Conservation (phyloP, 2,329 filamentous ascomycete genomes). For the Alternaria rosae region DNA sequence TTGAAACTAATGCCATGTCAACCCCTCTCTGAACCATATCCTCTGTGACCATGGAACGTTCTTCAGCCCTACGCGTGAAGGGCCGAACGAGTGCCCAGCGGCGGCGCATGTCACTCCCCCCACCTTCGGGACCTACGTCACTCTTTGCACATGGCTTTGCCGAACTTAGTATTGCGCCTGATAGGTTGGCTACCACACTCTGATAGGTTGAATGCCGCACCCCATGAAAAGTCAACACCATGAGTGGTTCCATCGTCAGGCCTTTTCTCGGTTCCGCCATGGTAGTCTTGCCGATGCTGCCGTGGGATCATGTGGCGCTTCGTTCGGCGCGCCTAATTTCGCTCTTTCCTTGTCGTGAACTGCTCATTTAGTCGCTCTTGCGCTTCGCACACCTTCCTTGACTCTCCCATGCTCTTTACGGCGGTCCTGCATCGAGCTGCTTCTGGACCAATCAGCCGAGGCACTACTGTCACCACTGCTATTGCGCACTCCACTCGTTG, state of each 20-base stretch:
- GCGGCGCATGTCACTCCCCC: conserved; percentile 20
- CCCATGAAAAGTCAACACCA: conserved; percentile 16
- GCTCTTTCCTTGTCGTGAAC: background rate
- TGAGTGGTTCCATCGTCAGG: conserved; percentile 3
- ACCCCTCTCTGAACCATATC: background rate
- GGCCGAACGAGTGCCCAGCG: conserved; percentile 13
- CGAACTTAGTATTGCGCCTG: conserved; percentile 2
- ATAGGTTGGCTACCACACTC: conserved; percentile 7
- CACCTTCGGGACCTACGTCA: conserved; percentile 23
- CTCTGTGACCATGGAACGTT: conserved; percentile 13
- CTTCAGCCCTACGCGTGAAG: conserved; percentile 25
- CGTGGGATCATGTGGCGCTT: conserved; percentile 7
- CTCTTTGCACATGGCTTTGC: conserved; percentile 4
- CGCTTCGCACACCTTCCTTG: background rate
- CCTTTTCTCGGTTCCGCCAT: conserved; percentile 1
- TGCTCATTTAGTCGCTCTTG: background rate
- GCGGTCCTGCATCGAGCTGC: conserved; percentile 2
- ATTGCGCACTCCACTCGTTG: background rate
- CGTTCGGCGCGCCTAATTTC: background rate
- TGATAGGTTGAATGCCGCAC: conserved; percentile 1
- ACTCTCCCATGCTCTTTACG: conserved; percentile 12
- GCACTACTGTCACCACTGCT: conserved; percentile 2
- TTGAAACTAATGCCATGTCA: background rate
- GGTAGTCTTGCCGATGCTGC: conserved; percentile 4
- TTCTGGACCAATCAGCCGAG: conserved; percentile 11